These are phyloP conservation scores for Plenodomus biglobosus DNA, from an alignment of 2,329 filamentous ascomycete genomes.

Conservation along the genomic window DNA sequence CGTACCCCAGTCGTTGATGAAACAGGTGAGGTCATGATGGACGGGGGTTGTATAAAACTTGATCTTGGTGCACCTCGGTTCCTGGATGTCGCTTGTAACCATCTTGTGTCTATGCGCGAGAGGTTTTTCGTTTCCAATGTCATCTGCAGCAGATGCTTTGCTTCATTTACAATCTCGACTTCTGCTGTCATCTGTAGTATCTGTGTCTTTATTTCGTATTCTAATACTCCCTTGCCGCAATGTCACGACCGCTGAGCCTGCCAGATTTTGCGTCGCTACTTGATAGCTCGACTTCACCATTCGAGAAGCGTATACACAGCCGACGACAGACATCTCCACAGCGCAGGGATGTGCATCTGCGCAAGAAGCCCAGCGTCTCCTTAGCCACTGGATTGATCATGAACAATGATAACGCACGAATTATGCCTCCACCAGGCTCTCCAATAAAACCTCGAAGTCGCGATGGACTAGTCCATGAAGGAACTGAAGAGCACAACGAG, in stretches of 20 bases:
- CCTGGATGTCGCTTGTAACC: background rate
- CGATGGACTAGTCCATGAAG: constrained; percentile 8
- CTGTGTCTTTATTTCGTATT: background rate
- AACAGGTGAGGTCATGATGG: constrained; percentile 41
- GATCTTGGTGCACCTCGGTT: constrained; percentile 1
- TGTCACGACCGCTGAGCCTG: constrained; percentile 41
- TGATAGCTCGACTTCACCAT: constrained; percentile 30
- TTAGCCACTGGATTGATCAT: constrained; percentile 43
- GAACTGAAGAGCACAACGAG: constrained; percentile 9
- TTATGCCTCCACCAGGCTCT: constrained; percentile 12
- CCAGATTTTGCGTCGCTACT: constrained; percentile 37
- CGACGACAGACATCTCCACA: constrained; percentile 25
- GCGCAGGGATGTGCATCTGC: constrained; percentile 17
- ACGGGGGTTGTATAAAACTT: constrained; percentile 35
- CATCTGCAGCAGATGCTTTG: background rate
- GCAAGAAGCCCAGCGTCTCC: constrained; percentile 39
- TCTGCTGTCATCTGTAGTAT: background rate
- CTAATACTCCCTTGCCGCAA: constrained; percentile 6
- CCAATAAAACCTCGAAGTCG: constrained; percentile 17
- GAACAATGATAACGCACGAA: constrained; percentile 27
- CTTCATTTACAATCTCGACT: background rate
- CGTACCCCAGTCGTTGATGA: constrained; percentile 9
- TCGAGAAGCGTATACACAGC: constrained; percentile 26
- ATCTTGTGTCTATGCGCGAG: background rate
- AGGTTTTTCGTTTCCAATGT: background rate